phyloP scores from a whole-genome alignment of 1,139 yeast species.

The Geotrichum siamense region DNA sequence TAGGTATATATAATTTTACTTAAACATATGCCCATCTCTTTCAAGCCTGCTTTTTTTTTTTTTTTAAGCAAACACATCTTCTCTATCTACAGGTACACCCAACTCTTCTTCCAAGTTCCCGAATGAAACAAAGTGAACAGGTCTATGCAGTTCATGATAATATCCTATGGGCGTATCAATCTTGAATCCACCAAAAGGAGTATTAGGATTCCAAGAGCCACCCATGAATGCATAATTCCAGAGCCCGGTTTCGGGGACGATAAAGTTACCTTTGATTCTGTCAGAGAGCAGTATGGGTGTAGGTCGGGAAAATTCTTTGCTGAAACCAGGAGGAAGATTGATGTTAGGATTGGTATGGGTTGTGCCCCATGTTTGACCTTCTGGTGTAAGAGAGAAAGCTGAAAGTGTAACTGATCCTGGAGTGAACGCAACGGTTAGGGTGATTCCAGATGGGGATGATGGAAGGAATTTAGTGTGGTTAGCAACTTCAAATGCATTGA shows the following conservation, averaged over 20 bases:
- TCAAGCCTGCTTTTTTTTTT: no score
- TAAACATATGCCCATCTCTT: no score
- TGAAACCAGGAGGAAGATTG: slow-evolving; percentile 57
- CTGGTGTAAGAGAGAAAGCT: slow-evolving; percentile 53
- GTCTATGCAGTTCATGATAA: slow-evolving; percentile 82
- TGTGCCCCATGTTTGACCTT: slow-evolving; percentile 75
- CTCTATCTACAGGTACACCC: slow-evolving; percentile 62
- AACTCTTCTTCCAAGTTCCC: slow-evolving; percentile 52
- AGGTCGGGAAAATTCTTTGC: slow-evolving; percentile 49
- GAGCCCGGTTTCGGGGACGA: slow-evolving; percentile 75
- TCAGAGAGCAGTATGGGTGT: slow-evolving; percentile 73
- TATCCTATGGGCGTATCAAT: slow-evolving; percentile 74
- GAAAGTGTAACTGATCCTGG: slow-evolving; percentile 81
- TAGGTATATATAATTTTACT: no score
- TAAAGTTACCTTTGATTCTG: slow-evolving; percentile 68
- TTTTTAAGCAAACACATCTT: slow-evolving; percentile 55
- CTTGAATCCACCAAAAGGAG: slow-evolving; percentile 52
- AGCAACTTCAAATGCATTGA: slow-evolving; percentile 67
- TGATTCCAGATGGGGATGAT: slow-evolving; percentile 39
- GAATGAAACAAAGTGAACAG: slow-evolving; percentile 75
- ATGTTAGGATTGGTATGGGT: slow-evolving; percentile 41
- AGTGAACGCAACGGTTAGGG: slow-evolving; percentile 63
- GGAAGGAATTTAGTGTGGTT: slow-evolving; percentile 44
- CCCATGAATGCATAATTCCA: slow-evolving; percentile 95
- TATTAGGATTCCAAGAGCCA: slow-evolving; percentile 63